These are phyloP conservation scores for Carex kokanica DNA, from an alignment of 176 grass and related monocot genomes.

Conservation along the genomic window DNA sequence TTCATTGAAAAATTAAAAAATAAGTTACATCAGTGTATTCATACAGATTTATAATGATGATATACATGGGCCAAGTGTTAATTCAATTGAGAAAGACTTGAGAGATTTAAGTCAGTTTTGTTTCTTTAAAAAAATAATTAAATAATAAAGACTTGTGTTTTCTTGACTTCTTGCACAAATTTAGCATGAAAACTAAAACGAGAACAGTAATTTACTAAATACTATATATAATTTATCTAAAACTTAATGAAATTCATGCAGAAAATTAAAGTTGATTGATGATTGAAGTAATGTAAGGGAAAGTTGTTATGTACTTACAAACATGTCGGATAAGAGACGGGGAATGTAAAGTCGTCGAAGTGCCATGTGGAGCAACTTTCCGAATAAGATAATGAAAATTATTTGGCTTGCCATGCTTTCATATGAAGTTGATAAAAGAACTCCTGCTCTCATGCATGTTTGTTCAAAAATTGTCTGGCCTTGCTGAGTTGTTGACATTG, in stretches of 20 bases:
- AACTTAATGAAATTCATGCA: background rate
- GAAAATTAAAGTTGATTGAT: background rate
- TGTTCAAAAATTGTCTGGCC: background rate
- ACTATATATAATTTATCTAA: background rate
- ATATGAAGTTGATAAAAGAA: background rate
- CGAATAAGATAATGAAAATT: conserved; percentile 33
- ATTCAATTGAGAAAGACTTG: background rate
- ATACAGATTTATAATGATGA: background rate
- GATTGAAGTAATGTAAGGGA: background rate
- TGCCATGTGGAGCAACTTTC: conserved; percentile 51
- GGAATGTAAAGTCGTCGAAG: conserved; percentile 64
- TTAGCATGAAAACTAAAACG: background rate
- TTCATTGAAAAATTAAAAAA: background rate
- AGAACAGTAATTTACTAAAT: background rate
- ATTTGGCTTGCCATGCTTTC: conserved; percentile 8
- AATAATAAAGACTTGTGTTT: background rate
- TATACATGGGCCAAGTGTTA: background rate
- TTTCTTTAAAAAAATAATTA: too few species aligned
- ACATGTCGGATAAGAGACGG: conserved; percentile 59
- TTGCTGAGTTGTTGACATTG: background rate
- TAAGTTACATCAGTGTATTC: background rate
- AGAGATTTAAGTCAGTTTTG: too few species aligned
- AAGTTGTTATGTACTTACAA: conserved; percentile 29
- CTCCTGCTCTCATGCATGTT: background rate
- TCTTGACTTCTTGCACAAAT: background rate